These are phyloP conservation scores for Chlamydomonas schloesseri DNA, from an alignment of 139 green algal genomes.

Conservation along the genomic window DNA sequence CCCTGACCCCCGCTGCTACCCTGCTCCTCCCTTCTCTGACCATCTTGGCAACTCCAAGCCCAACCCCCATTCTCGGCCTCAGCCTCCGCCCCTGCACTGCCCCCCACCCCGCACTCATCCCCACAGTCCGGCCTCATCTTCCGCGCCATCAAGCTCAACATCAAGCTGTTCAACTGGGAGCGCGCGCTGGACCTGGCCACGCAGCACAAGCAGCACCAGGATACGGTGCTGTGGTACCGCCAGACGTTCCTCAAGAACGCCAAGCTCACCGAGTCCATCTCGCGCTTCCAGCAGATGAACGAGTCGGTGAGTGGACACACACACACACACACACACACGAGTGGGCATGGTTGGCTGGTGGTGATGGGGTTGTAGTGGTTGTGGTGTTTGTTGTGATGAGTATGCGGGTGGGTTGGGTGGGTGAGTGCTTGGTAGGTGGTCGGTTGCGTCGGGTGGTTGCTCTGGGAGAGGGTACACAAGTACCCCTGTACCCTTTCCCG, in stretches of 20 bases:
- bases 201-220: conserved; percentile 79
- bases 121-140: conserved; percentile 81
- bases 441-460: no score
- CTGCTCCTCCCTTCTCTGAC: no score
- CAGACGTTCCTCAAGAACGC: conserved; percentile 46
- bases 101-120: no score
- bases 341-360: background rate
- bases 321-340: no score
- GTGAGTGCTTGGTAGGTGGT: no score
- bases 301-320: conserved; percentile 37
- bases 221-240: conserved; percentile 80
- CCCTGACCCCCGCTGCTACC: no score
- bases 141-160: conserved; percentile 86
- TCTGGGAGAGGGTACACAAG: no score
- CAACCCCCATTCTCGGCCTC: no score
- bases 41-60: no score
- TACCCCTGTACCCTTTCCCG: no score
- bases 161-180: conserved; percentile 76
- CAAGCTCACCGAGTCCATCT: conserved; percentile 57
- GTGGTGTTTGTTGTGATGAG: background rate
- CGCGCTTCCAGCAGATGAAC: conserved; percentile 58
- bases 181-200: conserved; percentile 78
- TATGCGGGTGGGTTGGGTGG: no score
- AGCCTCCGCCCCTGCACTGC: no score
- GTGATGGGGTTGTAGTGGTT: background rate